Evolutionary conservation across 1,284 basidiomycete genomes (phyloP), one percentile per base, ranked within the genome.

Genomic region (Somion occarium): DNA sequence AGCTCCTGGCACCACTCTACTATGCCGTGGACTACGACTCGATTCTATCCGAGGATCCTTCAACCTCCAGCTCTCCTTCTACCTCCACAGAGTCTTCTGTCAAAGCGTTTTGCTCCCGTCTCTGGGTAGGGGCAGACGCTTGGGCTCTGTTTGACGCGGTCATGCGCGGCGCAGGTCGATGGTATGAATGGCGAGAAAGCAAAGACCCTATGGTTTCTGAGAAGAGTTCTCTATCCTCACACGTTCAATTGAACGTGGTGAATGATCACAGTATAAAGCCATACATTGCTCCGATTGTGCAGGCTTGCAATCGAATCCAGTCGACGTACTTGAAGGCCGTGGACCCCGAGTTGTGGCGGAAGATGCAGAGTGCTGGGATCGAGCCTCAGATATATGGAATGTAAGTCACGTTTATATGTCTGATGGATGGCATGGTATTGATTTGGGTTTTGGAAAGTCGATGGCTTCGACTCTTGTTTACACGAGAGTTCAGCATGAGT

Each of bases 351-450:
- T 70, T 97, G 20, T 88, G 84, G 76, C 79, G 81, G 55, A 75
- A 79, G 39, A 75, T 97, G 69, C 84, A 91, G 57, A 78, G 75
- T 26, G 79, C 84, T 30, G 88, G 88, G 2, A 86, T 97, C 42
- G 94, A 98, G 66, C 91, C 93, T 4, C 94, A 97, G 66, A 88
- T 97, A 44, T 98, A 93, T 71, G 92, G 91, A 51, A 93, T 97
- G 88, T 93, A 68, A 67, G 88, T 65, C 46, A 54, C 42, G 49
- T 48, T 25, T 46, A 19, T 27, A 24, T 26, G 5, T 44, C 44
- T 27, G 18, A 15, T 39, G 22, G 50, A 20, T 46, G 47, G 37
- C 22, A 4, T 44, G 15, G 20, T 19, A 1, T n/a, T n/a, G n/a
- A n/a, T n/a, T n/a, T n/a, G n/a, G n/a, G n/a, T n/a, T n/a, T 43